Evolutionary conservation across 345 rosid species (phyloP), one percentile per base, ranked within the genome.

Genomic region (Hypericum perforatum): DNA sequence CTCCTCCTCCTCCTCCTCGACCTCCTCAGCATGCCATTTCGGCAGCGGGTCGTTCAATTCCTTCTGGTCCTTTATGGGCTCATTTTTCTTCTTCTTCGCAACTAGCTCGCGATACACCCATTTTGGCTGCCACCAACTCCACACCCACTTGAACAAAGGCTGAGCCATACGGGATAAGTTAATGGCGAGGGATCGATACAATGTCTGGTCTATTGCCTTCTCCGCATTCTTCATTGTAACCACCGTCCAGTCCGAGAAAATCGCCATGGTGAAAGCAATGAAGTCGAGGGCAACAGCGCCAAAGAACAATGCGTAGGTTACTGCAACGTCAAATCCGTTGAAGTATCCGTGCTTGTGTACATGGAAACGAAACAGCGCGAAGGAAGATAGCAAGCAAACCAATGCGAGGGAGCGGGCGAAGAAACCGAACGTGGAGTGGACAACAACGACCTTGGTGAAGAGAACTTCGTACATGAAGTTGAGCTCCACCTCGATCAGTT

Each of bases 171-270:
- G 32, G 32, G 32, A 22, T 1, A 22, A 4, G 32, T 1, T 22
- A 22, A 22, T 22, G 32, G 32, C 32, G 32, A 22, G 32, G 32
- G 32, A 22, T 22, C 32, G 32, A 4, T 22, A 22, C 0, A 41
- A 43, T 12, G 60, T 37, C 0, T 64, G 8, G 68, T 42, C 32
- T 64, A 22, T 22, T 22, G 32, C 46, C 1, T 45, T 60, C 46
- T 52, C 68, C 10, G 59, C 29, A 44, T 57, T 58, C 52, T 49
- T 41, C 39, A 72, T 41, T 39, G 52, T 12, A 22, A 61, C 74
- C 5, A 78, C 65, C 0, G 72, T 77, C 91, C 94, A 76, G 43
- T 88, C 78, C 2, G 91, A 85, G 46, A 76, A 62, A 59, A 73
- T 14, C 39, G 74, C 68, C 85, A 75, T 77, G 52, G 68, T 0